Evolutionary conservation across 2,329 filamentous ascomycete species (phyloP), one percentile per base, ranked within the genome.

Genomic region (Xylariomycetidae sp.): DNA sequence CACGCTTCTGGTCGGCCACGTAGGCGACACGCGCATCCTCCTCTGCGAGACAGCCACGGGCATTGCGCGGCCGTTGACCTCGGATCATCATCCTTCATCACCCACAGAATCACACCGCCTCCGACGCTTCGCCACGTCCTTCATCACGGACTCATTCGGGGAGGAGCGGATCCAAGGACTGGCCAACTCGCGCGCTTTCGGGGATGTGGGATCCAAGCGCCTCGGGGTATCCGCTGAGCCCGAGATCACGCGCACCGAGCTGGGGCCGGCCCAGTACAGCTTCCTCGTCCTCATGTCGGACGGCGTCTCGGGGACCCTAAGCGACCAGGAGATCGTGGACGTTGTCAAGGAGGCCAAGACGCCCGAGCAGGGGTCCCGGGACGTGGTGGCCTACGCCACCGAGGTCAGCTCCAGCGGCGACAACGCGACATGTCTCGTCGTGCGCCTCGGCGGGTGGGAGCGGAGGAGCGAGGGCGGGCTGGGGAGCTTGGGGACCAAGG

Each of bases 251-350:
- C 80, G 85, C 22, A 68, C 88, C 10, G 86, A 96, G 44, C 70
- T 97, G 41, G 74, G 73, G 0, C 83, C 90, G 0, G 88, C 87
- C 0, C 82, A 96, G 58, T 96, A 88, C 61, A 81, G 81, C 3
- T 98, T 98, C 62, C 58, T 97, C 32, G 87, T 94, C 2, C 74
- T 98, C 29, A 78, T 94, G 58, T 85, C 80, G 3, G 92, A 98
- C 58, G 92, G 92, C 16, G 80, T 98, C 8, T 90, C 82, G 14
- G 90, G 87, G 6, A 85, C 85, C 12, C 67, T 97, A 15, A 79
- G 74, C 35, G 92, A 98, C 54, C 90, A 97, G 63, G 92, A 98
- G 63, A 88, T 97, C 41, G 89, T 96, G 18, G 92, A 98, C 56
- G 80, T 97, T 19, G 73, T 97, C 51, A 97, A 97, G 61, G 92